A percentile compares a stretch with the other conserved stretches of the same genome.
phyloP scores from a whole-genome alignment of 495 filamentous ascomycete genomes.

The Friedmanniomyces endolithicus region DNA sequence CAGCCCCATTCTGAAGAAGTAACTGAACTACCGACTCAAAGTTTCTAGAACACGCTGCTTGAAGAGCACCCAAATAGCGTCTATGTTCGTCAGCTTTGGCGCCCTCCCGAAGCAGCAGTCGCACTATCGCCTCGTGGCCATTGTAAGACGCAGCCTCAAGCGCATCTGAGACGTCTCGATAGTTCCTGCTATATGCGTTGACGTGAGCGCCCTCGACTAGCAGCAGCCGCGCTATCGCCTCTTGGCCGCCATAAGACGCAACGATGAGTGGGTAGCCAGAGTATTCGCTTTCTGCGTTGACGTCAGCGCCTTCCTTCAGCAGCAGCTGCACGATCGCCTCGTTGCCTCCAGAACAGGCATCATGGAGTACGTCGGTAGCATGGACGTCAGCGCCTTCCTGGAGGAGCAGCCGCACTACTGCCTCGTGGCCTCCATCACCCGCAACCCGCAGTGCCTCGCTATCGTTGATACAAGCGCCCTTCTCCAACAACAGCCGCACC shows the following conservation, averaged over 20 bases:
- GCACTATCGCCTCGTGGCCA: not conserved
- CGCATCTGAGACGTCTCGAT: not conserved
- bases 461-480: not conserved
- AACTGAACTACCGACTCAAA: not conserved
- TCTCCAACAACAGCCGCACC: not conserved
- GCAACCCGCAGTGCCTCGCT: not conserved
- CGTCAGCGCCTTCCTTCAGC: not conserved
- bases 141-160: not conserved
- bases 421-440: not conserved
- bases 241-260: not conserved
- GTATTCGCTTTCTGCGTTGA: not conserved
- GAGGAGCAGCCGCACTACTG: not conserved
- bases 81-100: not conserved
- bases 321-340: not conserved
- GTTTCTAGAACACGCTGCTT: not conserved
- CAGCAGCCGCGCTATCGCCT: not conserved
- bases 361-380: not conserved
- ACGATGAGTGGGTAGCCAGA: not conserved
- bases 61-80: not conserved
- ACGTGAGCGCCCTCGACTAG: not conserved
- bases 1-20: not conserved
- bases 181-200: too few relatives aligned
- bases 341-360: not conserved
- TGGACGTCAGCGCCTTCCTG: not conserved
- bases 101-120: not conserved